Conservation (phyloP, 1,284 basidiomycete genomes). For the Cutaneotrichosporon dermatis region DNA sequence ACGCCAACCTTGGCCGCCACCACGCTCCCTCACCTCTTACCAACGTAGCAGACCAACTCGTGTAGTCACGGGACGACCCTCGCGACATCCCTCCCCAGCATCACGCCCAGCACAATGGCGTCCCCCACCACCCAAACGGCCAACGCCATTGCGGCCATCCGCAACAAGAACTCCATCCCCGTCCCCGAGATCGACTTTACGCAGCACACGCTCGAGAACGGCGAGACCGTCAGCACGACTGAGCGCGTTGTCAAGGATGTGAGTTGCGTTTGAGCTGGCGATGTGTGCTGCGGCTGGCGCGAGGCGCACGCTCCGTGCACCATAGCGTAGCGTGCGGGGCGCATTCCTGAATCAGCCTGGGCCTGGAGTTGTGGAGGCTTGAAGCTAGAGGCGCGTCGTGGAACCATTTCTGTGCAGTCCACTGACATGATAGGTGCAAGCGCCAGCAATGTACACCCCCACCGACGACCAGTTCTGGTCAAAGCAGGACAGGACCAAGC, state of each 20-base stretch:
- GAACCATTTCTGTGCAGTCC: no score
- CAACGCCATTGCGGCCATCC: constrained; percentile 47
- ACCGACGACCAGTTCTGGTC: constrained; percentile 92
- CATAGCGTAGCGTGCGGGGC: no score
- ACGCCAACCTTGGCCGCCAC: no score
- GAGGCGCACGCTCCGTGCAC: no score
- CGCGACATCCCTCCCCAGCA: no score
- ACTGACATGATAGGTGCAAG: constrained; percentile 65
- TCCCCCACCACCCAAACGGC: constrained; percentile 41
- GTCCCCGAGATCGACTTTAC: constrained; percentile 78
- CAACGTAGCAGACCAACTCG: no score
- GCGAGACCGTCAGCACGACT: constrained; percentile 65
- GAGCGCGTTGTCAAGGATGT: constrained; percentile 51
- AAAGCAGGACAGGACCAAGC: constrained; percentile 73
- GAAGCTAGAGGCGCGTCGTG: no score
- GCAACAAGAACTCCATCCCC: constrained; percentile 47
- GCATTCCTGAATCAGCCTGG: no score
- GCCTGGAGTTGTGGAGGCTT: no score
- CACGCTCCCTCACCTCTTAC: no score
- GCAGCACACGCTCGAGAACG: constrained; percentile 81
- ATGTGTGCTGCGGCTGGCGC: no score
- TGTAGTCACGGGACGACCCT: no score
- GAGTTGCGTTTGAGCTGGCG: constrained; percentile 19
- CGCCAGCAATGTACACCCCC: constrained; percentile 86
- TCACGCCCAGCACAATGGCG: constrained; percentile 24